These are phyloP conservation scores for Colletotrichum aenigma DNA, from an alignment of 2,329 filamentous ascomycete species.

Conservation along the genomic window DNA sequence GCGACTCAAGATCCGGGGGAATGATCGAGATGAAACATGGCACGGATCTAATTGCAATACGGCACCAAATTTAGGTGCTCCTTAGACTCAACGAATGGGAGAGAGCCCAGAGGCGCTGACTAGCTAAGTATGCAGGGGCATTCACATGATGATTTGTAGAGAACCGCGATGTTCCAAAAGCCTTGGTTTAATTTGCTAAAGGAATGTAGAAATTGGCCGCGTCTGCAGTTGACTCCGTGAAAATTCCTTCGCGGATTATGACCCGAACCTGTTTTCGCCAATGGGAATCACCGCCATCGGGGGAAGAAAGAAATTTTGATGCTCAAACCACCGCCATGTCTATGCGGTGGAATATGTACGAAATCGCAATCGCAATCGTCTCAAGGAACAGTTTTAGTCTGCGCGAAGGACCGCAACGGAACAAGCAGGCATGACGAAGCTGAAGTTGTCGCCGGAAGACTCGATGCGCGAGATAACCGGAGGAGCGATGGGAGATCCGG, in stretches of 20 bases:
- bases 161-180: background rate
- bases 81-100: background rate
- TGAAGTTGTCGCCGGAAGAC: background rate
- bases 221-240: background rate
- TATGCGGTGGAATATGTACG: background rate
- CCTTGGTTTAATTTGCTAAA: background rate
- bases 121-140: background rate
- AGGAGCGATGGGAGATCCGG: background rate
- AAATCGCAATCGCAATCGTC: accelerated
- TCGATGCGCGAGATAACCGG: background rate
- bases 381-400: accelerated
- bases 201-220: background rate
- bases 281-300: background rate
- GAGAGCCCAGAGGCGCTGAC: background rate
- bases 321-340: background rate
- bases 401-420: background rate
- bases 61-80: background rate
- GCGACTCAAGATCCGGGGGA: background rate
- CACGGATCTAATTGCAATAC: background rate
- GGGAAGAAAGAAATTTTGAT: background rate
- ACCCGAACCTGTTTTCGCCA: background rate
- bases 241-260: background rate
- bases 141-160: background rate
- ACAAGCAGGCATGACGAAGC: background rate
- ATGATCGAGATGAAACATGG: background rate